These are phyloP conservation scores for Pythium sukuiense DNA, from an alignment of 352 stramenopile genomes.

Conservation along the genomic window DNA sequence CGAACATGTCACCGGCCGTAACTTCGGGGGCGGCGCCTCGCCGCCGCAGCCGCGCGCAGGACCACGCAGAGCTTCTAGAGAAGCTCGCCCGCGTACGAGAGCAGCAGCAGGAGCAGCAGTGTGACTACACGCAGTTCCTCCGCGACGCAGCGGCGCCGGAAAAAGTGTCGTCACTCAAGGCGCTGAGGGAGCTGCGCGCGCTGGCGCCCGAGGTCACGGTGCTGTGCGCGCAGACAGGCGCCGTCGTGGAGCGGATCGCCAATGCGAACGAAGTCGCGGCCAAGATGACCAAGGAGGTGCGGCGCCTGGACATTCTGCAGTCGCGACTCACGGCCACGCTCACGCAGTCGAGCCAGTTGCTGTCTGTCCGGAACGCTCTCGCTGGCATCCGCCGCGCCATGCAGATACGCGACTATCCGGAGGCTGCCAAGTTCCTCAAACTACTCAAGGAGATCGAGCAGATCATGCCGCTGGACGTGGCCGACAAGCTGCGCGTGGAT, in stretches of 20 bases:
- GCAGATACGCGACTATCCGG: slow-evolving; percentile 66
- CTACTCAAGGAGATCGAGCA: slow-evolving; percentile 75
- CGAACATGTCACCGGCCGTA: slow-evolving; percentile 17
- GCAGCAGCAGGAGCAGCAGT: slow-evolving; percentile 41
- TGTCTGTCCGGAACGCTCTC: slow-evolving; percentile 81
- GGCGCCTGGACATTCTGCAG: slow-evolving; percentile 78
- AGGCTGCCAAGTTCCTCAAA: slow-evolving; percentile 73
- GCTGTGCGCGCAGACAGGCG: slow-evolving; percentile 72
- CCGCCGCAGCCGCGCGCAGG: slow-evolving; percentile 20
- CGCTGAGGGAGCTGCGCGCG: slow-evolving; percentile 53
- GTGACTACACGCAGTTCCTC: slow-evolving; percentile 43
- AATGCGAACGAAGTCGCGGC: slow-evolving; percentile 89
- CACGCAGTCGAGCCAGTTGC: slow-evolving; percentile 64
- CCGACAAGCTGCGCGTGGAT: slow-evolving; percentile 82
- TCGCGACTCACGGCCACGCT: slow-evolving; percentile 65
- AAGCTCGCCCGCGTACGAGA: slow-evolving; percentile 47
- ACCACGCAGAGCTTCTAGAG: slow-evolving; percentile 63
- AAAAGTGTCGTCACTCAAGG: slow-evolving; percentile 50
- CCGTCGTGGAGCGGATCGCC: slow-evolving; percentile 79
- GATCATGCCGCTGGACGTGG: slow-evolving; percentile 75
- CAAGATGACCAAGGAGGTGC: slow-evolving; percentile 88
- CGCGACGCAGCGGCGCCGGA: slow-evolving; percentile 38
- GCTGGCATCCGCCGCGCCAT: slow-evolving; percentile 71
- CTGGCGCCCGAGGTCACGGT: slow-evolving; percentile 69
- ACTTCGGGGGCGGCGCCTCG: slow-evolving; percentile 4